A percentile compares a stretch with the other conserved stretches of the same genome.
These are phyloP conservation scores for Rhinocladiella mackenziei DNA, from an alignment of 2,329 filamentous ascomycete genomes.

Conservation along the genomic window DNA sequence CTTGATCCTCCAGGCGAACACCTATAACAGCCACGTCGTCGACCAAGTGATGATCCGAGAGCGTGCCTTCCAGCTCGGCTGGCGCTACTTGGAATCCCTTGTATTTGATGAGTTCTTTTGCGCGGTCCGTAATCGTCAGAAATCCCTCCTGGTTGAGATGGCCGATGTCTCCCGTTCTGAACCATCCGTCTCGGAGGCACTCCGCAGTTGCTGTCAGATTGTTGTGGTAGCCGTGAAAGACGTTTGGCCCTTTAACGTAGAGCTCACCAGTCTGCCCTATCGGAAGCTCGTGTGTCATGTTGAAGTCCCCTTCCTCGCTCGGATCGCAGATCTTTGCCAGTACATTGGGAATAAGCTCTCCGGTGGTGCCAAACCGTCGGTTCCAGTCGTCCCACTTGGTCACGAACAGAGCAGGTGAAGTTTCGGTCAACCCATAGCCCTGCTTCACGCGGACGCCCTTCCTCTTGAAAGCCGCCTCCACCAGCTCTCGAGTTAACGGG, in stretches of 20 bases:
- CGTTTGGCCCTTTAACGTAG: not conserved
- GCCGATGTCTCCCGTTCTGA: not conserved
- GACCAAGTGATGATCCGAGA: slow-evolving; percentile 69
- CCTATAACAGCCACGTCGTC: slow-evolving; percentile 72
- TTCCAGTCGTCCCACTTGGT: slow-evolving; percentile 1
- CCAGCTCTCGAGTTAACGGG: slow-evolving; percentile 68
- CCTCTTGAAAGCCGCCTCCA: slow-evolving; percentile 61
- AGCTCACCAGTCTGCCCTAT: not conserved
- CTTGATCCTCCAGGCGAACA: not conserved
- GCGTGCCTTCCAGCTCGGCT: slow-evolving; percentile 74
- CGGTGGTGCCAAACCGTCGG: not conserved
- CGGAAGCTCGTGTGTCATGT: not conserved
- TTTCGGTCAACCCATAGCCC: slow-evolving; percentile 76
- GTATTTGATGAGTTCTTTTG: slow-evolving; percentile 68
- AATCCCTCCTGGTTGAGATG: not conserved
- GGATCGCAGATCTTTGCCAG: not conserved
- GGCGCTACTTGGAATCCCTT: slow-evolving; percentile 78
- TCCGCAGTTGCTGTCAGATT: not conserved
- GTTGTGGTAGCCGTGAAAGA: not conserved
- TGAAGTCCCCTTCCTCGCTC: too few relatives aligned
- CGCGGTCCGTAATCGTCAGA: slow-evolving; percentile 54
- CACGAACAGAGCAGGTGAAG: slow-evolving; percentile 31
- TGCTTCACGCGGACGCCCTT: slow-evolving; percentile 58
- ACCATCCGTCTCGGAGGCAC: not conserved
- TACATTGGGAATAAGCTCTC: not conserved